Evolutionary conservation across 1,284 basidiomycete genomes (phyloP).

Genomic region (Marasmius sp.): DNA sequence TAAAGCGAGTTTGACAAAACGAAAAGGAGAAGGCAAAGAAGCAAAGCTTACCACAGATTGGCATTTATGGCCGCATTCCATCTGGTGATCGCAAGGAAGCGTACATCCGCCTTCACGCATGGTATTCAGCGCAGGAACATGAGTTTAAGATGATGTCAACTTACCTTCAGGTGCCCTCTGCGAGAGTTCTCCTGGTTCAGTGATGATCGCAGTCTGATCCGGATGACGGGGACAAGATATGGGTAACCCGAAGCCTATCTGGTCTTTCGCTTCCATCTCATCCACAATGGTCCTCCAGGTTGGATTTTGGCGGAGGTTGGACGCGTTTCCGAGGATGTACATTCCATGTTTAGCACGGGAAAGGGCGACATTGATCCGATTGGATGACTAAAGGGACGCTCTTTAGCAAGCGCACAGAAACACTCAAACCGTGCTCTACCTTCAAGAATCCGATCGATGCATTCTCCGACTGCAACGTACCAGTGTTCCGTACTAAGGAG

Average conservation of each 20-base stretch:
- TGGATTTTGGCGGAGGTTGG: constrained; percentile 44
- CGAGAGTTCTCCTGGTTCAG: constrained; percentile 52
- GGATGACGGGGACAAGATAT: constrained; percentile 61
- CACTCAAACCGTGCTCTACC: constrained; percentile 31
- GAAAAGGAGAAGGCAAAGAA: background rate
- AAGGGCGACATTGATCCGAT: constrained; percentile 69
- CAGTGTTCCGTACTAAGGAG: constrained; percentile 70
- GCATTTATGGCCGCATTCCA: constrained; percentile 74
- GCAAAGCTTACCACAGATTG: constrained; percentile 51
- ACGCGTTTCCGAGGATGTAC: constrained; percentile 69
- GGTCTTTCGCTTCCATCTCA: constrained; percentile 47
- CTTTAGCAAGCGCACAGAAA: background rate
- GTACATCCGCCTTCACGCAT: constrained; percentile 59
- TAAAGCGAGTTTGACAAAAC: constrained; percentile 22
- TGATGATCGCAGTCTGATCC: constrained; percentile 38
- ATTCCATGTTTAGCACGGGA: constrained; percentile 73
- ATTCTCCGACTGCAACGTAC: constrained; percentile 35
- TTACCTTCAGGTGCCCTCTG: constrained; percentile 58
- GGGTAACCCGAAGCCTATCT: constrained; percentile 55
- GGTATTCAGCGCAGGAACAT: background rate
- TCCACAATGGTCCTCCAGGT: constrained; percentile 66
- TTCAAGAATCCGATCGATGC: constrained; percentile 71
- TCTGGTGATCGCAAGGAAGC: constrained; percentile 48
- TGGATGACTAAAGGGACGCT: constrained; percentile 43
- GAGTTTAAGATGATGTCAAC: background rate